Conservation (phyloP, 331 rosid genomes). For the Pyracantha coccinea region DNA sequence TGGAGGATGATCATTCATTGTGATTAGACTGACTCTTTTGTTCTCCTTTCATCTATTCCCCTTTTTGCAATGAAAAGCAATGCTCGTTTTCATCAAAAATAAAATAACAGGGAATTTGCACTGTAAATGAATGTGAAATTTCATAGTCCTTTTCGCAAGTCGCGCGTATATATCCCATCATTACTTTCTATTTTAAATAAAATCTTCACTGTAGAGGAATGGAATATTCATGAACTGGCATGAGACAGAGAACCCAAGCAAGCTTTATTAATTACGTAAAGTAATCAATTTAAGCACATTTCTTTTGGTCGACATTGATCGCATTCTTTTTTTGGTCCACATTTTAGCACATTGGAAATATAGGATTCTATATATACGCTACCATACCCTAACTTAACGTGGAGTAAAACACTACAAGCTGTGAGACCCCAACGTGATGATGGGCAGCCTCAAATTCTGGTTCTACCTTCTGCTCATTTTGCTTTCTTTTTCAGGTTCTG, state of each 20-base stretch:
- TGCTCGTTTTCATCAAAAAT: no score
- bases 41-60: no score
- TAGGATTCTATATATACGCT: background rate
- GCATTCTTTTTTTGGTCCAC: background rate
- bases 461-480: background rate
- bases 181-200: background rate
- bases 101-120: background rate
- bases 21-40: no score
- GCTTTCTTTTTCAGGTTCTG: conserved; percentile 4
- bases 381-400: background rate
- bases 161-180: background rate
- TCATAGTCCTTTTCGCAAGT: background rate
- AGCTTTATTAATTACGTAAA: background rate
- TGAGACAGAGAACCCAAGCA: background rate
- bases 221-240: background rate
- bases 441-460: conserved; percentile 8
- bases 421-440: background rate
- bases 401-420: background rate
- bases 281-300: background rate
- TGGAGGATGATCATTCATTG: no score
- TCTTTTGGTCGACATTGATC: no score
- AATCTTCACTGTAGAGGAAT: background rate
- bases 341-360: background rate
- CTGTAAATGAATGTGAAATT: background rate
- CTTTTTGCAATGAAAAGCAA: no score